Base-by-base conservation (phyloP, 208 protist genomes). In the Trypanosoma boissoni region DNA sequence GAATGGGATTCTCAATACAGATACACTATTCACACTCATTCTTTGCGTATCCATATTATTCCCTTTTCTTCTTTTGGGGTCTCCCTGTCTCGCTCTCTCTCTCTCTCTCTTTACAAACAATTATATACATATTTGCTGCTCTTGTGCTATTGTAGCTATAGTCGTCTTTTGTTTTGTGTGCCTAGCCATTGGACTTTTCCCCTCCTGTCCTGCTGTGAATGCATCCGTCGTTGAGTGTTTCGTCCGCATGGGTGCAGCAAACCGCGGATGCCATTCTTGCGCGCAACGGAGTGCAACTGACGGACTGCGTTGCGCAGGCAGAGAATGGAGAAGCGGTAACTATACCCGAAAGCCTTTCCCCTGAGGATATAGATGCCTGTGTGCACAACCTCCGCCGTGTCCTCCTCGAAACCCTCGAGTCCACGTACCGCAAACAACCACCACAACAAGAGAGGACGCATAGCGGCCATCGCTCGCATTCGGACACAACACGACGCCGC, bases 241-340 rank as follows among this genome's bases (percentile, higher is more conserved):
- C 31, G 12, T 18, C 39, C 0, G 32, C 20, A 21, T 86, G 78
- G 78, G 28, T 82, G 18, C 24, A 52, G 26, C 31, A 16, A 0
- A 58, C 70, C 2, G 66, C 66, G 7, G 64, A 74, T 10, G 72
- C 68, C 20, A 81, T 88, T 44, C 63, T 41, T 0, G 29, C 45
- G 6, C 72, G 80, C 10, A 51, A 88, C 55, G 80, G 80, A 48
- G 66, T 88, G 2, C 18, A 49, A 10, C 62, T 83, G 23, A 82
- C 71, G 26, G 74, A 82, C 14, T 72, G 64, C 34, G 26, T 78
- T 16, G 46, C 50, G 1, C 62, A 46, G 29, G 67, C 80, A 12
- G 80, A 86, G 62, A 45, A 49, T 1, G 82, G 73, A 2, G 63
- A 69, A 3, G 73, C 72, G 2, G 63, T 59, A 7, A 67, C 58